Percentiles rank a stretch among this genome's conserved stretches.
These are phyloP conservation scores for Agaricus sinodeliciosus DNA, from an alignment of 768 basidiomycete species.

Conservation along the genomic window DNA sequence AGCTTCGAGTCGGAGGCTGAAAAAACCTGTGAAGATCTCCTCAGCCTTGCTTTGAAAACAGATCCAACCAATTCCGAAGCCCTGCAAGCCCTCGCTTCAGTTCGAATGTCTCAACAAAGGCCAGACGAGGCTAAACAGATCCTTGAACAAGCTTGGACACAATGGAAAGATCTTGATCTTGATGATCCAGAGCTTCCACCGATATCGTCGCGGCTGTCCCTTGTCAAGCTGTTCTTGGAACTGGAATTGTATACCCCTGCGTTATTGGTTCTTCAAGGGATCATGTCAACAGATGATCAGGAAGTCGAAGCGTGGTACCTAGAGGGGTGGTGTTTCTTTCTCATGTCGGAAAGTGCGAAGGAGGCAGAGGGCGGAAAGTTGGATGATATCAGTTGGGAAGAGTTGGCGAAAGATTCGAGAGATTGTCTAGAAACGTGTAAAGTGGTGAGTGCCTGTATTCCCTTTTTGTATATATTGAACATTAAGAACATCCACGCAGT, in stretches of 20 bases:
- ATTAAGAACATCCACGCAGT: constrained; percentile 28
- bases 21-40: constrained; percentile 71
- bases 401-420: constrained; percentile 70
- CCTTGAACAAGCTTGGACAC: constrained; percentile 59
- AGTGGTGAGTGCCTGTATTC: constrained; percentile 41
- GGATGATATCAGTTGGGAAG: constrained; percentile 61
- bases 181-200: constrained; percentile 67
- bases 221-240: constrained; percentile 83
- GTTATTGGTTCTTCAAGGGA: constrained; percentile 66
- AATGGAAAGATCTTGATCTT: constrained; percentile 67
- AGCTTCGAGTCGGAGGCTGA: constrained; percentile 84
- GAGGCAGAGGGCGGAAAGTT: constrained; percentile 41
- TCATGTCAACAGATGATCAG: constrained; percentile 77
- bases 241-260: constrained; percentile 65
- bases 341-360: constrained; percentile 69
- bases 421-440: constrained; percentile 83
- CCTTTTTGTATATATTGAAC: not conserved
- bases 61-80: constrained; percentile 77
- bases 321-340: constrained; percentile 90
- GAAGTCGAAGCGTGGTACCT: constrained; percentile 92
- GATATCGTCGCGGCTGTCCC: constrained; percentile 61
- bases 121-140: constrained; percentile 75
- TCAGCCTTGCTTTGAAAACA: constrained; percentile 63
- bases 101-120: constrained; percentile 81
- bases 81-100: constrained; percentile 74